Evolutionary conservation across 1,284 basidiomycete species (phyloP), one percentile per base, ranked within the genome.

Genomic region (Trichosporon ovoides): DNA sequence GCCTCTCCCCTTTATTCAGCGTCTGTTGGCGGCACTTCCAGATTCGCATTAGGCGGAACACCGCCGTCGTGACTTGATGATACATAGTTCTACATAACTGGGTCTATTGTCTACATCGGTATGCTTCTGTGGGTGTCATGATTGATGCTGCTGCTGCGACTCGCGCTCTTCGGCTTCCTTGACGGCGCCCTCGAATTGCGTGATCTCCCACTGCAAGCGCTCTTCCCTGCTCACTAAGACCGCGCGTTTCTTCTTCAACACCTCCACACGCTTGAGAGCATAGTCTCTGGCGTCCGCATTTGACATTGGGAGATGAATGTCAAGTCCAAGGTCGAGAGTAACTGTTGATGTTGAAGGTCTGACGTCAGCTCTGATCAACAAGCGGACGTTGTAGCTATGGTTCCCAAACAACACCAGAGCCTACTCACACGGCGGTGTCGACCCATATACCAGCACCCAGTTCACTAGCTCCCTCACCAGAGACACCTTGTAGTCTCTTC

Each of bases 401-500:
- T n/a, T n/a, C n/a, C n/a, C n/a, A n/a, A 10, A 38, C 18, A 11
- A 11, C 22, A 34, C 11, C 18, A 36, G 6, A 9, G 2, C 12
- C 35, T 20, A 62, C 67, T 62, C 53, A 73, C 69, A 70, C 65
- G 20, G 40, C 55, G 1, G 66, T 62, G 28, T 72, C 66, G 3
- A 67, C 70, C 61, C 65, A 74, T 7, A 72, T 60, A 4, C 69
- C 72, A 0, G 62, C 69, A 19, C 70, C 70, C 12, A 72, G 54
- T 55, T 74, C 67, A 10, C 59, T 61, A n/a, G 68, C 56, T 24
- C 66, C 56, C 24, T 34, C 37, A 5, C 43, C 52, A 1, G 52
- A 49, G 2, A 34, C 52, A 13, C 58, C 38, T 11, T 59, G 31
- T 7, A 63, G 55, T 34, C 57, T 58, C 7, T 51, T 35, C 2